phyloP scores from a whole-genome alignment of 2,329 filamentous ascomycete genomes.

The Botrytis sinoallii region DNA sequence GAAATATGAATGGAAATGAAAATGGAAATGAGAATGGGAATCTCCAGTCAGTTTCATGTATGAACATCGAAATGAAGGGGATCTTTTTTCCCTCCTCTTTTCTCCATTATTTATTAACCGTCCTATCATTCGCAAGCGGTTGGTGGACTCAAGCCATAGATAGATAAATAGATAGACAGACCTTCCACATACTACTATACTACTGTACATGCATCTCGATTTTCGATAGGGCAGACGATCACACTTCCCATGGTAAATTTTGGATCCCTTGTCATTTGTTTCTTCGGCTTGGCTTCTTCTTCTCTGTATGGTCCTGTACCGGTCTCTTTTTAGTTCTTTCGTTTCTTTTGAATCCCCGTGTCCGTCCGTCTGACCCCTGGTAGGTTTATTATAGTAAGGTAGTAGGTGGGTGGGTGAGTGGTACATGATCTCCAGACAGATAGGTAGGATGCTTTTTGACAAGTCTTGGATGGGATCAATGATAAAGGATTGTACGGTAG shows the following conservation, averaged over 20 bases:
- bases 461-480: background rate
- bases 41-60: background rate
- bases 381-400: background rate
- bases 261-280: background rate
- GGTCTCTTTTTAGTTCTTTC: background rate
- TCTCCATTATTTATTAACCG: background rate
- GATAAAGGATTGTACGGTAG: background rate
- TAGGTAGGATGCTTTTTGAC: background rate
- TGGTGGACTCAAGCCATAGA: background rate
- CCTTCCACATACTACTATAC: background rate
- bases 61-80: background rate
- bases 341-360: background rate
- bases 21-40: background rate
- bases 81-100: background rate
- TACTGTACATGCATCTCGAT: slow-evolving; percentile 1
- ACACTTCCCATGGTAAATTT: background rate
- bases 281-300: background rate
- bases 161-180: background rate
- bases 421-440: background rate
- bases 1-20: background rate
- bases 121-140: background rate
- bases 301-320: background rate
- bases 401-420: background rate
- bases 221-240: slow-evolving; percentile 15
- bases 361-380: background rate